Evolutionary conservation across 2,329 filamentous ascomycete species (phyloP), one percentile per base, ranked within the genome.

Genomic region (Cercospora zeae-maydis): DNA sequence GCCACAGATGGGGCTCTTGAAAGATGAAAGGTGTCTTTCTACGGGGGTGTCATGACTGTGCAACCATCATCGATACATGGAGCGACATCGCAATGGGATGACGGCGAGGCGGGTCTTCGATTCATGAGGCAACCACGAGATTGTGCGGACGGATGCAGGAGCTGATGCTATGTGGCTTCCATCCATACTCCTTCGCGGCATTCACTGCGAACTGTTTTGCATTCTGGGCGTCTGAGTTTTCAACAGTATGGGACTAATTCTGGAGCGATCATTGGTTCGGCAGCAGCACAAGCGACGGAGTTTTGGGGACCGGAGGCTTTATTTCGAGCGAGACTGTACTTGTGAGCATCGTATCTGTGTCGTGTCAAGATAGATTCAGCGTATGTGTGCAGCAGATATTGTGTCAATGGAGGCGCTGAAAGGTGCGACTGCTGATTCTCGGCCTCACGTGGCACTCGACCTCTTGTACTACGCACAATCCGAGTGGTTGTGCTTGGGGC

Each of bases 211-310:
- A 16, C 31, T 39, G 45, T 52, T 31, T 52, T 59, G 57, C 57
- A 52, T 59, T 52, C 31, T 59, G 57, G 21, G 57, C 47, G 57
- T 59, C 47, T 34, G 16, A 21, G 24, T 39, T 31, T 49, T 47
- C 14, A 19, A 42, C 11, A 31, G 39, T 33, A 49, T 58, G 39
- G 56, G 56, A 24, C 14, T 59, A 59, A 59, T 59, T 36, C 31
- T 53, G 42, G 56, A 39, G 57, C 24, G 57, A 36, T 49, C 57
- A 59, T 59, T 34, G 57, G 33, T 59, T 59, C 57, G 42, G 45
- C 47, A 53, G 45, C 47, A 59, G 45, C 57, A 59, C 57, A 59
- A 59, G 57, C 57, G 57, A 59, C 45, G 57, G 57, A 47, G 57
- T 59, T 59, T 27, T 37, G 30, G 19, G 34, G 14, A 37, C 13